Evolutionary conservation across 306 rosid species (phyloP).

Genomic region (Trifolium fragiferum): DNA sequence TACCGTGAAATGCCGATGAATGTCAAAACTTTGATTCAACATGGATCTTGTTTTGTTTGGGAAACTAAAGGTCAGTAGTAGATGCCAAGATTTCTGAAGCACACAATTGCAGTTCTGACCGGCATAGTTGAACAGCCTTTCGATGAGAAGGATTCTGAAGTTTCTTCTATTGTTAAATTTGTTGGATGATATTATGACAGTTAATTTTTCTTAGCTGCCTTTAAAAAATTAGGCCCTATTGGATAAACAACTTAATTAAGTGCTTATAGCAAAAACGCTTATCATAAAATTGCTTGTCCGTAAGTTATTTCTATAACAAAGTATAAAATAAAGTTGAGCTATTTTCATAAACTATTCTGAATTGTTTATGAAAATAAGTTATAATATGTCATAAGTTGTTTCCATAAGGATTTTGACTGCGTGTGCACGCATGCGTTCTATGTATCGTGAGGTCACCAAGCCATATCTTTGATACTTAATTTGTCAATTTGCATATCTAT

Average conservation of each 20-base stretch:
- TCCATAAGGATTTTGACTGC: background rate
- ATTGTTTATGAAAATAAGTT: too few species aligned
- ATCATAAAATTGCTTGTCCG: background rate
- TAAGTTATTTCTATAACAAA: background rate
- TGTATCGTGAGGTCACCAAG: background rate
- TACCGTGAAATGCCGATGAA: conserved; percentile 46
- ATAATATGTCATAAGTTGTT: too few species aligned
- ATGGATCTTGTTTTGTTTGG: conserved; percentile 49
- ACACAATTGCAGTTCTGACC: conserved; percentile 29
- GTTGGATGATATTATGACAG: conserved; percentile 4
- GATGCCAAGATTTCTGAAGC: conserved; percentile 40
- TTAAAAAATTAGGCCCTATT: background rate
- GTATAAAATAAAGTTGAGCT: too few species aligned
- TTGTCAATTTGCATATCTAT: background rate
- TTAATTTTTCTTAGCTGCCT: conserved; percentile 4
- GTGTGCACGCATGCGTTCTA: background rate
- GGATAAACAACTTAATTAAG: background rate
- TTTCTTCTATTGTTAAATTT: conserved; percentile 4
- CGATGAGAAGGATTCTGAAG: conserved; percentile 28
- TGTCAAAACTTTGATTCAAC: conserved; percentile 44
- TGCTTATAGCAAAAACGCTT: background rate
- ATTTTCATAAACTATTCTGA: too few species aligned
- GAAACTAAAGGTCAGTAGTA: conserved; percentile 49
- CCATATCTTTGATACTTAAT: background rate
- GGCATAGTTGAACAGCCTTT: conserved; percentile 15